Conservation (phyloP, 164 flowering plant species). For the Annona cherimola region DNA sequence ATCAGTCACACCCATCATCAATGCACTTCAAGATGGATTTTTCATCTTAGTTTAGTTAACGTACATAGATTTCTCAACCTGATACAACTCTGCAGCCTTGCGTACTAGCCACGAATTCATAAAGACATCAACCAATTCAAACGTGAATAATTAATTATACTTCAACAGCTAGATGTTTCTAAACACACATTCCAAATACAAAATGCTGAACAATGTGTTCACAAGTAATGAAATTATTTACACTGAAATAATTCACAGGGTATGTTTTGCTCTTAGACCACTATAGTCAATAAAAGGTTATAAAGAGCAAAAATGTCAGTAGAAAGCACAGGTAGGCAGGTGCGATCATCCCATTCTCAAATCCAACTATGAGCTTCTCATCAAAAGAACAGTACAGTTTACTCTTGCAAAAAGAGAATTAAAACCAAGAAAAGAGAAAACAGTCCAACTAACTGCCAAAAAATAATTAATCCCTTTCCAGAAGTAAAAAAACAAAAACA, state of each 20-base stretch:
- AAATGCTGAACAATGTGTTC: not conserved
- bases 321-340: not conserved
- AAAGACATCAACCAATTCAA: too few species aligned
- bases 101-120: not conserved
- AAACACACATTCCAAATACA: not conserved
- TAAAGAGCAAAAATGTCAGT: not conserved
- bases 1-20: not conserved
- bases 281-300: not conserved
- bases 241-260: not conserved
- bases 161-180: not conserved
- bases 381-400: not conserved
- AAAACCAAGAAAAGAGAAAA: not conserved
- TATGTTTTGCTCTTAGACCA: not conserved
- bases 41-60: not conserved
- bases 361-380: not conserved
- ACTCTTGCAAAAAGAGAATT: not conserved
- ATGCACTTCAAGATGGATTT: not conserved
- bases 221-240: too few species aligned
- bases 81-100: not conserved
- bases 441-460: not conserved
- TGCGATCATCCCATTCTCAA: not conserved
- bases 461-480: too few species aligned
- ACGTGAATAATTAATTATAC: too few species aligned
- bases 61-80: not conserved
- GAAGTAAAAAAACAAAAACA: too few species aligned